phyloP scores from a whole-genome alignment of 495 filamentous ascomycete genomes.

The Podospora tetraspora region DNA sequence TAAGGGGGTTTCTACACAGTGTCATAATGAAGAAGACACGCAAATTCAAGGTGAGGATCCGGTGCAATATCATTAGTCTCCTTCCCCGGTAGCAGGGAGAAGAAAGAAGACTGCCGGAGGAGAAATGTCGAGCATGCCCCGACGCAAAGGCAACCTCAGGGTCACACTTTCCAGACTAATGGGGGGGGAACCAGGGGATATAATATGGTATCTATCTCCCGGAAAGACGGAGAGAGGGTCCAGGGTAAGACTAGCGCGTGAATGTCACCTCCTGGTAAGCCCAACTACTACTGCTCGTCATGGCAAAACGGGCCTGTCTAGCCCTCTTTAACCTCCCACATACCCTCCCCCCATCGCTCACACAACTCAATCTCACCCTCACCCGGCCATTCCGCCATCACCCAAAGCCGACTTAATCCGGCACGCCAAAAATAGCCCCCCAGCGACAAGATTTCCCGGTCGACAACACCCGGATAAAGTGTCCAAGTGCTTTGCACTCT shows the following conservation, averaged over 20 bases:
- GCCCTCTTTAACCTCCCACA: not conserved
- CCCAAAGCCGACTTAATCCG: not conserved
- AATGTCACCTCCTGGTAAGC: not conserved
- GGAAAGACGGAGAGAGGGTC: constrained; percentile 2
- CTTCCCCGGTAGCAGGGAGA: not conserved
- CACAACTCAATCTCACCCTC: not conserved
- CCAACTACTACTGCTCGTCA: not conserved
- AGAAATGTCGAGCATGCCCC: not conserved
- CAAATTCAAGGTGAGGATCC: not conserved
- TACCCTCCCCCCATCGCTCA: not conserved
- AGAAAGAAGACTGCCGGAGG: not conserved
- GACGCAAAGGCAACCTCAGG: constrained; percentile 1
- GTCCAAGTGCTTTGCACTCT: not conserved
- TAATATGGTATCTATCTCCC: not conserved
- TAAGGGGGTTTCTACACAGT: not conserved
- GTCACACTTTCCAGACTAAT: not conserved
- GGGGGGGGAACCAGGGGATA: not conserved
- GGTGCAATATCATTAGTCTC: not conserved
- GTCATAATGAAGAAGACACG: not conserved
- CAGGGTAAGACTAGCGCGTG: too few species aligned
- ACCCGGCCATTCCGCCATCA: not conserved
- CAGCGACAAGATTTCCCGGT: not conserved
- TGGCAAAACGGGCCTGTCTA: not conserved
- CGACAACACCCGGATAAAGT: not conserved
- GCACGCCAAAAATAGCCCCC: not conserved